Percentiles rank a stretch among this genome's conserved stretches.
Evolutionary conservation across 2,329 filamentous ascomycete species (phyloP).

Genomic region (Neocucurbitaria cava): DNA sequence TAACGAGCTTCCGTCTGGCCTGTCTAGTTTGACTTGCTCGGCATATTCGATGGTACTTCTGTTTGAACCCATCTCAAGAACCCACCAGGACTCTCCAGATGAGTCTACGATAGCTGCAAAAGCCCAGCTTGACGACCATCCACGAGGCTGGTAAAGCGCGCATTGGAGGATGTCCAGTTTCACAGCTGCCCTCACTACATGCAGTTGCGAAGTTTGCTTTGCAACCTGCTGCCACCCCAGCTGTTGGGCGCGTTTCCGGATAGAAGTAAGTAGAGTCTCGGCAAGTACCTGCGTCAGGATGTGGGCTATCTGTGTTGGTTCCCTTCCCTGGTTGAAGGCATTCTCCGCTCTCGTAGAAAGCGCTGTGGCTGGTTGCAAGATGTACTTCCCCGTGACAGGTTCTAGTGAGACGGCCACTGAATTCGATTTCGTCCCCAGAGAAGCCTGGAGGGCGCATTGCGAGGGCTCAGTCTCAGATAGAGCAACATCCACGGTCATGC

Average conservation of each 20-base stretch:
- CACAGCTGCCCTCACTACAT: conserved; percentile 66
- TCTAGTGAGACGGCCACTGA: conserved; percentile 71
- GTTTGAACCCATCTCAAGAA: conserved; percentile 35
- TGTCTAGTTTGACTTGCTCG: conserved; percentile 37
- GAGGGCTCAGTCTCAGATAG: conserved; percentile 68
- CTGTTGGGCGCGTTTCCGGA: conserved; percentile 66
- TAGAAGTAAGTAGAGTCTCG: conserved; percentile 65
- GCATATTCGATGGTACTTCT: conserved; percentile 34
- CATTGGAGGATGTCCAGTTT: conserved; percentile 67
- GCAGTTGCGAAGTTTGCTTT: conserved; percentile 50
- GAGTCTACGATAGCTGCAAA: conserved; percentile 62
- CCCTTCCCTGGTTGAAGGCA: conserved; percentile 67
- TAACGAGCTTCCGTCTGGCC: conserved; percentile 23
- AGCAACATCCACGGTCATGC: conserved; percentile 65
- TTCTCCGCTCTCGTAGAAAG: conserved; percentile 62
- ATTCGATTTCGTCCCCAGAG: conserved; percentile 69
- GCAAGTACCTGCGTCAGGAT: conserved; percentile 69
- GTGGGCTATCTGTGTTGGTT: conserved; percentile 64
- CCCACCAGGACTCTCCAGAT: conserved; percentile 48
- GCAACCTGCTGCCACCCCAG: conserved; percentile 67
- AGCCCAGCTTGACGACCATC: conserved; percentile 77
- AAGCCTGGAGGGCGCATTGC: conserved; percentile 71
- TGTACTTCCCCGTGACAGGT: conserved; percentile 77
- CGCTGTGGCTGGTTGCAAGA: conserved; percentile 65
- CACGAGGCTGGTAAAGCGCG: conserved; percentile 72